Conservation (phyloP, 306 rosid species). For the Crotalaria pallida region DNA sequence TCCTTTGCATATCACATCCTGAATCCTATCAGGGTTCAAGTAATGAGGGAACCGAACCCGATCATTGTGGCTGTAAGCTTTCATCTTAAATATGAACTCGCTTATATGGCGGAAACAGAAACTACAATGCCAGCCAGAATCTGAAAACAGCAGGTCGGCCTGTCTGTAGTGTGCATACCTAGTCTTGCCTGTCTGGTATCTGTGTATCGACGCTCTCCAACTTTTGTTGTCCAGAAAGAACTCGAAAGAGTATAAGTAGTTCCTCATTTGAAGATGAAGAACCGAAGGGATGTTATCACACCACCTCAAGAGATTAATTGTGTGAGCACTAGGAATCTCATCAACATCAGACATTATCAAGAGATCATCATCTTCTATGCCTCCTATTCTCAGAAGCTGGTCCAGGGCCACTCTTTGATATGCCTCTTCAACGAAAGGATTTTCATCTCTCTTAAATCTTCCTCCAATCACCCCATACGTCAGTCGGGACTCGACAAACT, state of each 20-base stretch:
- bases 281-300: constrained; percentile 62
- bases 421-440: constrained; percentile 90
- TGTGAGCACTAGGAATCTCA: constrained; percentile 92
- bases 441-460: constrained; percentile 65
- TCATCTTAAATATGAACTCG: constrained; percentile 81
- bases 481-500: constrained; percentile 60
- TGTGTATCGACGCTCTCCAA: constrained; percentile 87
- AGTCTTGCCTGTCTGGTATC: constrained; percentile 57
- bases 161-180: constrained; percentile 77
- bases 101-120: constrained; percentile 79
- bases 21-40: constrained; percentile 65
- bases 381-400: constrained; percentile 66
- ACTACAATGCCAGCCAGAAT: constrained; percentile 94
- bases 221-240: constrained; percentile 62
- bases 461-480: constrained; percentile 66
- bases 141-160: constrained; percentile 50
- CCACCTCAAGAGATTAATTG: constrained; percentile 88
- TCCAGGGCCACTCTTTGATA: constrained; percentile 81
- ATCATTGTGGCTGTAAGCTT: constrained; percentile 79
- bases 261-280: constrained; percentile 69
- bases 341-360: constrained; percentile 92
- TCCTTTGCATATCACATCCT: constrained; percentile 76
- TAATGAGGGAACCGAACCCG: constrained; percentile 72
- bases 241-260: constrained; percentile 84
- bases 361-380: constrained; percentile 85